These are phyloP conservation scores for Oryza longistaminata DNA, from an alignment of 176 grass and related monocot species.

Conservation along the genomic window DNA sequence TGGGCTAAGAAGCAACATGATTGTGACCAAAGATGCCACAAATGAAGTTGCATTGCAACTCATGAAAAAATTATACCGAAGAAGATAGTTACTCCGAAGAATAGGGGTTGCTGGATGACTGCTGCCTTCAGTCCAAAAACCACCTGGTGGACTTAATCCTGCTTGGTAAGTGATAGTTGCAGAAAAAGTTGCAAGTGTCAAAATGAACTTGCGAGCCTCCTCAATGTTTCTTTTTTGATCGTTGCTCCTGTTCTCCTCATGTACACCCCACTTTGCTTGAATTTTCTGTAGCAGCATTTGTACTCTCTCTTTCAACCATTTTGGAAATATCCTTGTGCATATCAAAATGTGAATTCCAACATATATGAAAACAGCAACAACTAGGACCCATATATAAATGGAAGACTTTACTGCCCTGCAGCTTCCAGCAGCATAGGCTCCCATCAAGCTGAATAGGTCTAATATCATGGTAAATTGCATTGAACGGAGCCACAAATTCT, in stretches of 20 bases:
- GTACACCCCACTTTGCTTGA: background rate
- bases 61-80: constrained; percentile 32
- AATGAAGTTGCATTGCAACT: constrained; percentile 46
- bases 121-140: constrained; percentile 47
- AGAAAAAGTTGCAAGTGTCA: constrained; percentile 46
- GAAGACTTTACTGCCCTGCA: constrained; percentile 37
- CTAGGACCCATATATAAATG: constrained; percentile 53
- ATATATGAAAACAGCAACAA: constrained; percentile 33
- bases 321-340: constrained; percentile 27
- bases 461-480: constrained; percentile 52
- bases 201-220: constrained; percentile 49
- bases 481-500: constrained; percentile 32
- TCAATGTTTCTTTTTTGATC: background rate
- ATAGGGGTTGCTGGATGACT: constrained; percentile 36
- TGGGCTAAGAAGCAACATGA: constrained; percentile 53
- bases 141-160: constrained; percentile 51
- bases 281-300: background rate
- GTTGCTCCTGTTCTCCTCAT: background rate
- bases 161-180: constrained; percentile 52
- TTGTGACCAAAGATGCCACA: constrained; percentile 52
- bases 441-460: constrained; percentile 53
- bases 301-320: background rate
- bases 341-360: constrained; percentile 42
- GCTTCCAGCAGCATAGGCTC: constrained; percentile 58
- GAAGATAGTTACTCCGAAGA: constrained; percentile 21